Evolutionary conservation across 805 yeast species (phyloP), one percentile per base, ranked within the genome.

Genomic region (Candida chilensis): DNA sequence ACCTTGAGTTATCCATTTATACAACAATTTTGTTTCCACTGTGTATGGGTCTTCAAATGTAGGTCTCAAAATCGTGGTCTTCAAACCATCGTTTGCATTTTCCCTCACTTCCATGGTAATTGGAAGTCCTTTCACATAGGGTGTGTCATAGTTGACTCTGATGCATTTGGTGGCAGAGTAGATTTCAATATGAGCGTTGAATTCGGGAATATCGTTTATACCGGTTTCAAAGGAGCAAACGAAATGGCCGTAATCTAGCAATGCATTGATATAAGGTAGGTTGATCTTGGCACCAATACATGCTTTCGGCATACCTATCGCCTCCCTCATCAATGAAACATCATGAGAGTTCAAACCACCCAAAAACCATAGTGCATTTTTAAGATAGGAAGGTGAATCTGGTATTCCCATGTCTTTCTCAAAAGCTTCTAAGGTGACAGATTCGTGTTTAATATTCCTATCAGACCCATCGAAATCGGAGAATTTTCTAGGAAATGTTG

Each of bases 51-150:
- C 32, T 17, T 19, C 25, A 12, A 17, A 27, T 5, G 34, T 31
- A 9, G 34, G 34, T 15, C 34, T 26, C 5, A 31, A 13, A 11
- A 14, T 29, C n/a, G 24, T 8, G n/a, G 25, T 16, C n/a, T n/a
- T 12, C 14, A 29, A 16, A n/a, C 17, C 34, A 8, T 24, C 27
- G 10, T 8, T 9, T 6, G 11, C 27, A n/a, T n/a, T 7, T 17
- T 31, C 34, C 16, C 34, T 29, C 26, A 31, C 32, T 13, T 29
- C 16, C 34, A 31, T 12, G n/a, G 27, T 27, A n/a, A 31, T 29
- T n/a, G 34, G 34, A 31, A 31, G 12, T 6, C 34, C 34, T 20
- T 29, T 31, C 17, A 31, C 33, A 17, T 31, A 31, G 9, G 34
- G 34, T 13, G 34, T 31, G 16, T 31, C 33, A 13, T 31, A 31